Percentiles rank a stretch among this genome's conserved stretches.
These are phyloP conservation scores for Torulaspora gathmanii DNA, from an alignment of 805 yeast genomes.

Conservation along the genomic window DNA sequence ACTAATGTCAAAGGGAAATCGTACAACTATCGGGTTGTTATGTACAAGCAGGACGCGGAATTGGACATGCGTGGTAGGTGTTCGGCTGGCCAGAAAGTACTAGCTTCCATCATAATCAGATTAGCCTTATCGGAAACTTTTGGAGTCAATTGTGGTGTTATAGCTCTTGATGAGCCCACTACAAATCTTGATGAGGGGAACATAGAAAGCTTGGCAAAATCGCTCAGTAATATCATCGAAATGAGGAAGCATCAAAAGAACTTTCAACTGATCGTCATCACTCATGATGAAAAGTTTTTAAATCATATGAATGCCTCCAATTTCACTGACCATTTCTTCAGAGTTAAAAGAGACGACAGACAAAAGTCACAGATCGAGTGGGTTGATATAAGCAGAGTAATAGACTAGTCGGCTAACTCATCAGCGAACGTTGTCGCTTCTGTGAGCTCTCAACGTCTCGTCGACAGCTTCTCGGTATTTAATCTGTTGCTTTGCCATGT, in stretches of 20 bases:
- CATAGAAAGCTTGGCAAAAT: conserved; percentile 78
- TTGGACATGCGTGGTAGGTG: conserved; percentile 98
- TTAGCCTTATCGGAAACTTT: conserved; percentile 92
- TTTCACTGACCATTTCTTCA: conserved; percentile 82
- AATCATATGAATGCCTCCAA: conserved; percentile 77
- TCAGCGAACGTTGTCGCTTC: not conserved
- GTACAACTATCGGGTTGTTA: conserved; percentile 89
- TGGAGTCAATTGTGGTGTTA: conserved; percentile 91
- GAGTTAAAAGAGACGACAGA: conserved; percentile 72
- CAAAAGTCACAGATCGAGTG: conserved; percentile 74
- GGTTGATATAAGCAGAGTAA: conserved; percentile 42
- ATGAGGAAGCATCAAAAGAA: conserved; percentile 72
- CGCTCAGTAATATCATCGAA: conserved; percentile 70
- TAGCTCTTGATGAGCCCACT: conserved; percentile 96
- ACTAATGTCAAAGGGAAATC: conserved; percentile 48
- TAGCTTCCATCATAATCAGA: conserved; percentile 87
- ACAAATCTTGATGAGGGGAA: conserved; percentile 90
- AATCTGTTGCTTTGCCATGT: conserved; percentile 37
- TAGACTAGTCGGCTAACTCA: conserved; percentile 15
- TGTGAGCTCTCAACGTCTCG: not conserved
- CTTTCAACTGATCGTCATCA: conserved; percentile 90
- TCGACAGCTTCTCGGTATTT: conserved; percentile 30
- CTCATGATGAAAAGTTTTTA: conserved; percentile 92
- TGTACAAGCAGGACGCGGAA: conserved; percentile 88
- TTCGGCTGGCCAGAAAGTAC: conserved; percentile 94